Conservation (phyloP, 768 basidiomycete species). For the Agaricus sinodeliciosus region DNA sequence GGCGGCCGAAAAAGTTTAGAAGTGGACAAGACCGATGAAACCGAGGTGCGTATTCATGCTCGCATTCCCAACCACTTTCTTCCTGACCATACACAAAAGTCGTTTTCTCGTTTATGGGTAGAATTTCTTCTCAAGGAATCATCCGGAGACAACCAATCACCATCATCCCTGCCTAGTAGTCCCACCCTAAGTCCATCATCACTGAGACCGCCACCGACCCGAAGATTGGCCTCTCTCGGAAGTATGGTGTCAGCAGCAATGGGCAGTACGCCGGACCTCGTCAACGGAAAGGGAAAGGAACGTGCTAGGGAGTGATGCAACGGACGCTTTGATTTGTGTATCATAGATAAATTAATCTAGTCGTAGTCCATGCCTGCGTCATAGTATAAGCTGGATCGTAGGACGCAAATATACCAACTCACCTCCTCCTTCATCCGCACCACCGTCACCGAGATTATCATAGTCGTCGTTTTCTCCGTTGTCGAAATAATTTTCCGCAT, state of each 20-base stretch:
- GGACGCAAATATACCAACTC: not conserved
- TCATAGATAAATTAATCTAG: constrained; percentile 8
- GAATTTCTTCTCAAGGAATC: constrained; percentile 97
- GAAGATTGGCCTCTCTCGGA: constrained; percentile 25
- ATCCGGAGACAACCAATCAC: constrained; percentile 26
- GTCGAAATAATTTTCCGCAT: constrained; percentile 88
- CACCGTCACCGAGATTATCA: constrained; percentile 71
- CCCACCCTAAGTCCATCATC: constrained; percentile 19
- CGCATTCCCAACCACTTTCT: not conserved
- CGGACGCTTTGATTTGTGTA: not conserved
- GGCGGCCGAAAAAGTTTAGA: constrained; percentile 40
- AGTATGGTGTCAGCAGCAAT: constrained; percentile 16
- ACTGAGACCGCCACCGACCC: constrained; percentile 11
- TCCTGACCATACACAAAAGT: constrained; percentile 38
- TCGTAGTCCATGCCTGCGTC: constrained; percentile 12
- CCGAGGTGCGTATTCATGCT: constrained; percentile 48
- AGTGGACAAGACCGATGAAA: constrained; percentile 75
- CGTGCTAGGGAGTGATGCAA: constrained; percentile 13
- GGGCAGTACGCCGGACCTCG: constrained; percentile 30
- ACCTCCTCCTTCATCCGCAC: constrained; percentile 56
- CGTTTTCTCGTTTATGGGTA: constrained; percentile 96
- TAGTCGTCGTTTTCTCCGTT: constrained; percentile 80
- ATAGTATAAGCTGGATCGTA: not conserved
- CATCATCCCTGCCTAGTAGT: constrained; percentile 27
- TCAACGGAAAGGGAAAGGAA: constrained; percentile 24